These are phyloP conservation scores for Phytophthora nicotianae DNA, from an alignment of 352 stramenopile species.

Conservation along the genomic window DNA sequence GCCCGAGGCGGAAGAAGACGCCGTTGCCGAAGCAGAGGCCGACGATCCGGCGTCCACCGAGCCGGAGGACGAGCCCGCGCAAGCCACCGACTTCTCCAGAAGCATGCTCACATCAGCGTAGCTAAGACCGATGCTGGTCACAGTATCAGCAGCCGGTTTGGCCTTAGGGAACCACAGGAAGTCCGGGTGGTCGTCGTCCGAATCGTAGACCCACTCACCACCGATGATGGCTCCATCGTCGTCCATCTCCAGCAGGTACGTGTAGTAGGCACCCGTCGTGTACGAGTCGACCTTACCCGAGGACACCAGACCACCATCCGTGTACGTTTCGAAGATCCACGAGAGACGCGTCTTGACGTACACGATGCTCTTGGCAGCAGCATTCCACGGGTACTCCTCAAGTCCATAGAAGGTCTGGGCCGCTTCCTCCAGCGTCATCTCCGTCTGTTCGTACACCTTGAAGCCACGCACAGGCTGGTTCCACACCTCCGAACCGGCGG, in stretches of 20 bases:
- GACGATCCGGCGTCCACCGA: conserved; percentile 10
- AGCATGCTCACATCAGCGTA: conserved; percentile 40
- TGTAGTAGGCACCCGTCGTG: conserved; percentile 35
- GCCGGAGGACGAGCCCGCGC: conserved; percentile 12
- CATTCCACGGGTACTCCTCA: conserved; percentile 54
- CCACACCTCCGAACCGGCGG: conserved; percentile 42
- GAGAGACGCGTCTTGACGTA: conserved; percentile 48
- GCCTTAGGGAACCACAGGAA: conserved; percentile 42
- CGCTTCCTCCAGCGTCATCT: conserved; percentile 36
- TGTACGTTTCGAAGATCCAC: conserved; percentile 50
- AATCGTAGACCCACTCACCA: conserved; percentile 47
- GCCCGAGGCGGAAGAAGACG: conserved; percentile 1
- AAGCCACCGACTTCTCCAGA: conserved; percentile 31
- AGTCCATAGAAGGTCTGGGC: conserved; percentile 44
- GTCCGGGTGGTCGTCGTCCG: conserved; percentile 36
- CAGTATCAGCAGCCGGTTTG: conserved; percentile 24
- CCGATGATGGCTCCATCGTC: conserved; percentile 38
- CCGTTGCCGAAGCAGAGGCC: conserved; percentile 3
- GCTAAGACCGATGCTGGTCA: conserved; percentile 39
- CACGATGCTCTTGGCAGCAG: conserved; percentile 40
- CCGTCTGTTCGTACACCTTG: conserved; percentile 37
- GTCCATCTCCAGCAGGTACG: conserved; percentile 48
- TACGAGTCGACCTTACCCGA: conserved; percentile 32
- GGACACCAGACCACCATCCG: conserved; percentile 36
- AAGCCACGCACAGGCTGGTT: conserved; percentile 61